Percentiles rank a stretch among this genome's conserved stretches.
These are phyloP conservation scores for Vanilla planifolia DNA, from an alignment of 106 monocot species.

Conservation along the genomic window DNA sequence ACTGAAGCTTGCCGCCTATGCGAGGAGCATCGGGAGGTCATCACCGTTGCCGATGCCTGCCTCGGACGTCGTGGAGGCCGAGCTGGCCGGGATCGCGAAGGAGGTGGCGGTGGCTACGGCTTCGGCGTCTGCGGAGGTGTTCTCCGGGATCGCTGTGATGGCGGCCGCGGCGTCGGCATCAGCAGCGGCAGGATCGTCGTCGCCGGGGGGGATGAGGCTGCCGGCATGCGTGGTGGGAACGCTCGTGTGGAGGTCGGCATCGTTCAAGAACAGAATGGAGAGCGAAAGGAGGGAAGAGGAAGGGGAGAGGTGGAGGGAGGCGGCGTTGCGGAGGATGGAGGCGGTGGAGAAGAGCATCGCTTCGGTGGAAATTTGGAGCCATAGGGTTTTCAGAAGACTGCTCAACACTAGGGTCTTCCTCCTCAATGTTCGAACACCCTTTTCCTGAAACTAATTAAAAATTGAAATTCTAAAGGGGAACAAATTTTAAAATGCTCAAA, in stretches of 20 bases:
- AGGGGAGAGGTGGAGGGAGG: conserved; percentile 4
- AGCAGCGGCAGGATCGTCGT: conserved; percentile 3
- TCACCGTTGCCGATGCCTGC: neutral
- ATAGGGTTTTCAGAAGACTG: conserved; percentile 40
- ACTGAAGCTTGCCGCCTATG: conserved; percentile 13
- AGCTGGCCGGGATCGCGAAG: conserved; percentile 25
- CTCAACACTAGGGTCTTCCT: conserved; percentile 54
- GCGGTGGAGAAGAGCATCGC: conserved; percentile 35
- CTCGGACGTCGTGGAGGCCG: conserved; percentile 6
- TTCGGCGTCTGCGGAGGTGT: conserved; percentile 21
- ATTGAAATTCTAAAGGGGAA: too few relatives aligned
- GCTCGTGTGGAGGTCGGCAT: conserved; percentile 18
- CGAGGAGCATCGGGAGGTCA: conserved; percentile 12
- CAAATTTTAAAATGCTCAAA: too few relatives aligned
- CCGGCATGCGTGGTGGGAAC: conserved; percentile 8
- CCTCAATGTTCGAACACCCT: conserved; percentile 43
- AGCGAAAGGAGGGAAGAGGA: conserved; percentile 11
- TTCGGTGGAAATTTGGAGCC: conserved; percentile 34
- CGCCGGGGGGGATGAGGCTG: neutral
- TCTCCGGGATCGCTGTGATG: conserved; percentile 17
- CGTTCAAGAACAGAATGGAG: conserved; percentile 2
- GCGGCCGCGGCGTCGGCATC: conserved; percentile 17
- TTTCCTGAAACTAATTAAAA: conserved; percentile 1
- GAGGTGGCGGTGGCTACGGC: conserved; percentile 25
- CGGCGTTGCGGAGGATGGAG: conserved; percentile 26